A percentile compares a stretch with the other conserved stretches of the same genome.
phyloP scores from a whole-genome alignment of 345 rosid species.

The Mallotus nudiflorus region DNA sequence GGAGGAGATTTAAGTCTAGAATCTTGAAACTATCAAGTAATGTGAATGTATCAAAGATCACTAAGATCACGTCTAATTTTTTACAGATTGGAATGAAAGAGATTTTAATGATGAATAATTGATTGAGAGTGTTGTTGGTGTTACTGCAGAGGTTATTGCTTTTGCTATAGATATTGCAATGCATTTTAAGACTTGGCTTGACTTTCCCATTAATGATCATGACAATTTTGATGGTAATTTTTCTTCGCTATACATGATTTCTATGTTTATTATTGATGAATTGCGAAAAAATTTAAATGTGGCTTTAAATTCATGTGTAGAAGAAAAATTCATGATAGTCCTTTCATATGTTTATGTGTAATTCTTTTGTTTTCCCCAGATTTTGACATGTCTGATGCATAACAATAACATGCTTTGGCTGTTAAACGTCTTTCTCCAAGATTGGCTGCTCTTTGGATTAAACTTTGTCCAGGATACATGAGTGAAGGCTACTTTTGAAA shows the following conservation, averaged over 20 bases:
- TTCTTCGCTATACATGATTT: not conserved
- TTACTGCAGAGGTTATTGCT: slow-evolving; percentile 75
- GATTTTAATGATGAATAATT: slow-evolving; percentile 41
- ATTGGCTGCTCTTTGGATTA: slow-evolving; percentile 78
- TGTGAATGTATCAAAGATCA: slow-evolving; percentile 60
- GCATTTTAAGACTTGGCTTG: slow-evolving; percentile 97
- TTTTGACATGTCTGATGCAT: slow-evolving; percentile 90
- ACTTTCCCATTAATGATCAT: slow-evolving; percentile 70
- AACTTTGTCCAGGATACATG: slow-evolving; percentile 92
- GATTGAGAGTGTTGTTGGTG: slow-evolving; percentile 57
- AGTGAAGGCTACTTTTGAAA: slow-evolving; percentile 91
- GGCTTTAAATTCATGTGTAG: not conserved
- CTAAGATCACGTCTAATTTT: slow-evolving; percentile 58
- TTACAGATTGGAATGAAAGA: slow-evolving; percentile 58
- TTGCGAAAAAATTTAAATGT: no score
- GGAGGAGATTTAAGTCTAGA: slow-evolving; percentile 61
- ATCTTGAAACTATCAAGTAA: slow-evolving; percentile 63
- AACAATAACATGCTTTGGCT: slow-evolving; percentile 90
- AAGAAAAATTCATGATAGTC: no score
- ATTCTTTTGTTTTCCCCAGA: slow-evolving; percentile 33
- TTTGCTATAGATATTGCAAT: slow-evolving; percentile 79
- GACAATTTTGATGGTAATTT: slow-evolving; percentile 68
- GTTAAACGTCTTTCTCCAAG: slow-evolving; percentile 78
- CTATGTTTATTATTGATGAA: no score
- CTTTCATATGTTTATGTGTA: not conserved